Evolutionary conservation across 2,329 filamentous ascomycete species (phyloP).

Genomic region (Colletotrichum shisoi): DNA sequence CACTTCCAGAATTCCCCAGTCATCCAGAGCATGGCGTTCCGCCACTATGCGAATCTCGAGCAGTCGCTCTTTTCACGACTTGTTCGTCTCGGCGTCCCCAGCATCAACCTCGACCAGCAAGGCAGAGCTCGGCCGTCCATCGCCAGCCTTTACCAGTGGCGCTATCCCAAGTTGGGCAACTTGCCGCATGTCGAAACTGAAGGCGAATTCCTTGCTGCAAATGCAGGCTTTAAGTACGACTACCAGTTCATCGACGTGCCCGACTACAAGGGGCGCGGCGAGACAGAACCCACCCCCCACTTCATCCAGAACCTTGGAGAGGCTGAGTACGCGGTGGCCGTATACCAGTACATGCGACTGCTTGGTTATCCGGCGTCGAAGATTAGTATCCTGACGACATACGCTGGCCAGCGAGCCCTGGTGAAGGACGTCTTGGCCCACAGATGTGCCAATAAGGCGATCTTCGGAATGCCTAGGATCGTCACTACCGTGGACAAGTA

Average conservation of each 20-base stretch:
- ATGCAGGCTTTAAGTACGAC: slow-evolving; percentile 90
- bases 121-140: slow-evolving; percentile 88
- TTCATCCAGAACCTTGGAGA: slow-evolving; percentile 97
- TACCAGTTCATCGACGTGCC: slow-evolving; percentile 97
- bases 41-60: slow-evolving; percentile 93
- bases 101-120: slow-evolving; percentile 89
- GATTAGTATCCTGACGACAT: slow-evolving; percentile 91
- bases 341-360: slow-evolving; percentile 97
- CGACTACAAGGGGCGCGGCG: slow-evolving; percentile 89
- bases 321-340: slow-evolving; percentile 93
- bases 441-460: slow-evolving; percentile 79
- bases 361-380: slow-evolving; percentile 85
- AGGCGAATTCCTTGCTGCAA: slow-evolving; percentile 79
- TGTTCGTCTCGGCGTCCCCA: slow-evolving; percentile 89
- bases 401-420: slow-evolving; percentile 88
- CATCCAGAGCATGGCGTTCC: slow-evolving; percentile 91
- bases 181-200: slow-evolving; percentile 75
- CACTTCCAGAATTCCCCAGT: slow-evolving; percentile 97
- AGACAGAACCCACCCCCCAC: slow-evolving; percentile 88
- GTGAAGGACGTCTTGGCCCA: slow-evolving; percentile 86
- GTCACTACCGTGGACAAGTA: slow-evolving; percentile 98
- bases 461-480: slow-evolving; percentile 88
- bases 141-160: slow-evolving; percentile 90
- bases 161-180: slow-evolving; percentile 82
- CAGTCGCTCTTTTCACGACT: slow-evolving; percentile 94